Conservation (phyloP, 2,329 filamentous ascomycete species). For the Penicillium sp. region DNA sequence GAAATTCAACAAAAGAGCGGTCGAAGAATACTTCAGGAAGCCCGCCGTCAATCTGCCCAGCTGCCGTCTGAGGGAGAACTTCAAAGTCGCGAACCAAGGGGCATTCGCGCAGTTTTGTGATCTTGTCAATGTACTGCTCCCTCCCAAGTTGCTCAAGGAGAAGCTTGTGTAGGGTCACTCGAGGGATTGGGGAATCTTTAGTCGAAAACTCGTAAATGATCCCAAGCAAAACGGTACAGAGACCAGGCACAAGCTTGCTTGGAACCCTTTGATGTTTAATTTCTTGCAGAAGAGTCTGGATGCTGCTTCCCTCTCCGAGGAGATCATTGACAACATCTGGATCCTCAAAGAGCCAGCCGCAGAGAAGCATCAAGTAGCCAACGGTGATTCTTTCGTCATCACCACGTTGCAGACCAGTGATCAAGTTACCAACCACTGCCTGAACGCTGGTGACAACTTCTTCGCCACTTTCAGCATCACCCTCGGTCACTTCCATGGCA, state of each 20-base stretch:
- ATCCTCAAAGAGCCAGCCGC: constrained; percentile 88
- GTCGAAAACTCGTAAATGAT: constrained; percentile 96
- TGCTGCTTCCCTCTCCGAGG: constrained; percentile 81
- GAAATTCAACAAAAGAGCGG: constrained; percentile 79
- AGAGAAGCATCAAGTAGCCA: constrained; percentile 83
- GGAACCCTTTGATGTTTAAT: constrained; percentile 60
- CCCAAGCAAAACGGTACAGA: constrained; percentile 79
- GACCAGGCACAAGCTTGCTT: constrained; percentile 68
- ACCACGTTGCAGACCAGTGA: constrained; percentile 68
- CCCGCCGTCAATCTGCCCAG: constrained; percentile 49
- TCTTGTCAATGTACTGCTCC: constrained; percentile 78
- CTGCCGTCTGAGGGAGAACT: constrained; percentile 67
- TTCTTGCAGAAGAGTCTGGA: constrained; percentile 78
- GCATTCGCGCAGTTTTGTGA: constrained; percentile 71
- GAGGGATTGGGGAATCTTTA: constrained; percentile 86
- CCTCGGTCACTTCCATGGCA: constrained; percentile 79
- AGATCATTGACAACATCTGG: constrained; percentile 89
- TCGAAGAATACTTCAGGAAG: constrained; percentile 83
- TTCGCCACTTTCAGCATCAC: constrained; percentile 81
- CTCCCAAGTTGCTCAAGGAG: constrained; percentile 72
- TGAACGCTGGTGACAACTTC: constrained; percentile 95
- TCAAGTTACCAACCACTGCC: constrained; percentile 77
- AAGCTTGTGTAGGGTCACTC: constrained; percentile 73
- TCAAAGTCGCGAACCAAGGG: constrained; percentile 84
- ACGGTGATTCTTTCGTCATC: constrained; percentile 76